phyloP scores from a whole-genome alignment of 2,329 filamentous ascomycete species.

The Pestalotiopsis sp. region DNA sequence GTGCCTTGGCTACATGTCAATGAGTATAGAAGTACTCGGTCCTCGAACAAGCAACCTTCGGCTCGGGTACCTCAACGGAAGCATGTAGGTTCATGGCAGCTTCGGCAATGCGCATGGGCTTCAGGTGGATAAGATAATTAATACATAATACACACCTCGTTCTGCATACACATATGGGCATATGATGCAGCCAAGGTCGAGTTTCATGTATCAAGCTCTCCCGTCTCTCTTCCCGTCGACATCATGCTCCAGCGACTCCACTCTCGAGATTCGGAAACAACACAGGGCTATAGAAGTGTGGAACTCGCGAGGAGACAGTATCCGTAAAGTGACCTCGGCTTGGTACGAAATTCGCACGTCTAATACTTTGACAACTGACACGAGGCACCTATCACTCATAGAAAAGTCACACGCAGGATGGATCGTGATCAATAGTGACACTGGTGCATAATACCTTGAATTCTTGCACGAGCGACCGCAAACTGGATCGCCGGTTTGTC shows the following conservation, averaged over 20 bases:
- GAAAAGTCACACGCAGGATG: not conserved
- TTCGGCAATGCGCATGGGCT: not conserved
- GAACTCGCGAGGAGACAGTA: not conserved
- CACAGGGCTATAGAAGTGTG: not conserved
- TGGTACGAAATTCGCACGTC: not conserved
- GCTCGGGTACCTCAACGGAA: too few species aligned
- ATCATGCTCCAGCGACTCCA: not conserved
- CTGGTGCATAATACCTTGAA: constrained; percentile 1
- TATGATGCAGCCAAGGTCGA: not conserved
- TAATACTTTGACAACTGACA: not conserved
- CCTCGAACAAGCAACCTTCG: too few species aligned
- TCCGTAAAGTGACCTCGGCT: not conserved
- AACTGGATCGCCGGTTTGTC: not conserved
- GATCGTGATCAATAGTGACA: not conserved
- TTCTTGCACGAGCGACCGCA: not conserved
- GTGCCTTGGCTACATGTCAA: too few species aligned
- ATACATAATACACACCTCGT: not conserved
- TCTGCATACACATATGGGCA: not conserved
- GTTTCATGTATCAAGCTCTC: not conserved
- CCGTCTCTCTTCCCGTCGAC: not conserved
- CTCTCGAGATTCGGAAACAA: not conserved
- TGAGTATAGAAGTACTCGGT: too few species aligned
- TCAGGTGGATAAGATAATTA: not conserved
- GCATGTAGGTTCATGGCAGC: too few species aligned
- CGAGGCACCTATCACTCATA: not conserved